A percentile compares a stretch with the other conserved stretches of the same genome.
These are phyloP conservation scores for Oryza meridionalis DNA, from an alignment of 176 grass and related monocot species.

Conservation along the genomic window DNA sequence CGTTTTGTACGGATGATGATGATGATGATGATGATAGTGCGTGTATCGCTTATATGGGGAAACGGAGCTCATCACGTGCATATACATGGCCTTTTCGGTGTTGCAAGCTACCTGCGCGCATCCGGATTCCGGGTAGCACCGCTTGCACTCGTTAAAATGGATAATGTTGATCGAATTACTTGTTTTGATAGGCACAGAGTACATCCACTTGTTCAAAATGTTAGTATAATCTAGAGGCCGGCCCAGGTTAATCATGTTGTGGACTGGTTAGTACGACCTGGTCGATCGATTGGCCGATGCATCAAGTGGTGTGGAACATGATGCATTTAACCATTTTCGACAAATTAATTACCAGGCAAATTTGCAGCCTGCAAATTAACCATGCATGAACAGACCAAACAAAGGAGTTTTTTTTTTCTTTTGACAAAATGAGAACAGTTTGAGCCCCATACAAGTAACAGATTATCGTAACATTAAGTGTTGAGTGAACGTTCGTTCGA, in stretches of 20 bases:
- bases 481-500: neutral
- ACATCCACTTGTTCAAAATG: neutral
- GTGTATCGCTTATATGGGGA: neutral
- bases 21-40: neutral
- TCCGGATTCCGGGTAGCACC: neutral
- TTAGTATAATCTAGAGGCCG: neutral
- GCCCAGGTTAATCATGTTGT: neutral
- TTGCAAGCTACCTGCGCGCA: neutral
- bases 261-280: too few relatives aligned
- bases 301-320: neutral
- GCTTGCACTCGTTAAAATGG: neutral
- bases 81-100: too few relatives aligned
- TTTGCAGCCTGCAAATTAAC: neutral
- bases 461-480: neutral
- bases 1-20: neutral
- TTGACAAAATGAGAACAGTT: too few relatives aligned
- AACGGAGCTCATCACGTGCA: neutral
- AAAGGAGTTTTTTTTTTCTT: neutral
- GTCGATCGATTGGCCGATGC: too few relatives aligned
- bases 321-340: neutral
- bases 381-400: neutral
- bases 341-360: too few relatives aligned
- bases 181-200: neutral
- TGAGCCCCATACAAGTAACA: neutral
- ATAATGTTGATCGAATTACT: constrained; percentile 5